These are phyloP conservation scores for Ascochyta fabae DNA, from an alignment of 2,329 filamentous ascomycete genomes.

Conservation along the genomic window DNA sequence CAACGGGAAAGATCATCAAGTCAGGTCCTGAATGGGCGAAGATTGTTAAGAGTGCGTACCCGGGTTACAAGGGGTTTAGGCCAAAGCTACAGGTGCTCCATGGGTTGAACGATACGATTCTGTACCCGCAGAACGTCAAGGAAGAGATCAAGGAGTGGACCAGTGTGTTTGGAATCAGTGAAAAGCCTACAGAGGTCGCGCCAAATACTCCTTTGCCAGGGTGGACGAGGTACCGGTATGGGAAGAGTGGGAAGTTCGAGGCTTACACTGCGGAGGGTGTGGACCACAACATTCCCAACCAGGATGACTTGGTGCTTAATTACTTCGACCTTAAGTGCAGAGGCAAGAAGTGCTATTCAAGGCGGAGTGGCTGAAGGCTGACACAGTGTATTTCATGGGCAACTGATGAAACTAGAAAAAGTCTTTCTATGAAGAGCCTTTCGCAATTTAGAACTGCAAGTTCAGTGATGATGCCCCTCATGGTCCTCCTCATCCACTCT, in stretches of 20 bases:
- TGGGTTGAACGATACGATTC: conserved; percentile 33
- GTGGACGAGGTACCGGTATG: conserved; percentile 41
- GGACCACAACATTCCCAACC: conserved; percentile 41
- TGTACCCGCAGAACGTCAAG: conserved; percentile 43
- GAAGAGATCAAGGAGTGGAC: conserved; percentile 48
- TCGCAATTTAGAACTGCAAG: too few species aligned
- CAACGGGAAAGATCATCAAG: conserved; percentile 41
- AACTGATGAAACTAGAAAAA: too few species aligned
- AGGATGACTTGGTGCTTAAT: conserved; percentile 39
- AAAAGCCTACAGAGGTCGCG: conserved; percentile 29
- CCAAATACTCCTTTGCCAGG: conserved; percentile 37
- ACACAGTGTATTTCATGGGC: neutral
- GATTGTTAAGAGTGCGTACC: conserved; percentile 39
- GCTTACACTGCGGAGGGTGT: conserved; percentile 41
- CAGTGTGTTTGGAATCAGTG: conserved; percentile 35
- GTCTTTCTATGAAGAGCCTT: too few species aligned
- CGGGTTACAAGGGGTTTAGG: conserved; percentile 38
- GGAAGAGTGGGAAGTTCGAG: conserved; percentile 34
- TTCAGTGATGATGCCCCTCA: conserved; percentile 7
- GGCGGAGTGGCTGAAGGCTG: conserved; percentile 6
- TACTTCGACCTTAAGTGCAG: conserved; percentile 42
- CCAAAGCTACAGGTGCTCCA: conserved; percentile 44
- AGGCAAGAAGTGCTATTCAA: conserved; percentile 26
- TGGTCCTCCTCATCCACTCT: conserved; percentile 43
- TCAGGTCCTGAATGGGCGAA: conserved; percentile 39